Percentiles rank a stretch among this genome's conserved stretches.
These are phyloP conservation scores for Paragyromitra xinjiangensis DNA, from an alignment of 495 filamentous ascomycete species.

Conservation along the genomic window DNA sequence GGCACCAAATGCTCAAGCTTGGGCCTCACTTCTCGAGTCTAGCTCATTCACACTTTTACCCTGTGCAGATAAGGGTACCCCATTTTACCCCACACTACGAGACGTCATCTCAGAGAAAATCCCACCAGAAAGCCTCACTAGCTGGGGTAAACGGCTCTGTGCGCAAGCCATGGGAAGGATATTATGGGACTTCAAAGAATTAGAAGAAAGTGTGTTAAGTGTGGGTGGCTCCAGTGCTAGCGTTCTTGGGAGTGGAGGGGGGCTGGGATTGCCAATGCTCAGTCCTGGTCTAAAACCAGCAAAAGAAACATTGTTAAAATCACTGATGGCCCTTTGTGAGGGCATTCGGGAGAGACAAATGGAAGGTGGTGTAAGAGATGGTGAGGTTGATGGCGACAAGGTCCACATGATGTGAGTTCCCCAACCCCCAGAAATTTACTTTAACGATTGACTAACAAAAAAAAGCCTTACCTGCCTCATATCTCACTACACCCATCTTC, in stretches of 20 bases:
- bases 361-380: slow-evolving; percentile 38
- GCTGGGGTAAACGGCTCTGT: slow-evolving; percentile 57
- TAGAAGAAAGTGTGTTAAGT: slow-evolving; percentile 56
- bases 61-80: slow-evolving; percentile 38
- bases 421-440: not conserved
- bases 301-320: slow-evolving; percentile 52
- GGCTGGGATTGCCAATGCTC: slow-evolving; percentile 50
- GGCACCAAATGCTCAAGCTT: slow-evolving; percentile 55
- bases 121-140: slow-evolving; percentile 49
- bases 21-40: slow-evolving; percentile 51
- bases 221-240: slow-evolving; percentile 36
- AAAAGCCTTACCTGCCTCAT: slow-evolving; percentile 51
- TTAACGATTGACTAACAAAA: slow-evolving; percentile 26
- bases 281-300: slow-evolving; percentile 55
- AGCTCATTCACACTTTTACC: slow-evolving; percentile 18
- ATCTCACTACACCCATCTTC: slow-evolving; percentile 57
- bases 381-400: slow-evolving; percentile 52
- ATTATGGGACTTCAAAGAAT: slow-evolving; percentile 59
- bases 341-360: slow-evolving; percentile 41
- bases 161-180: slow-evolving; percentile 58
- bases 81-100: slow-evolving; percentile 55
- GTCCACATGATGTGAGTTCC: slow-evolving; percentile 54
- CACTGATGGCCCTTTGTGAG: slow-evolving; percentile 52
- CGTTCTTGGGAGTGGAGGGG: slow-evolving; percentile 26
- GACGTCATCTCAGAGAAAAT: slow-evolving; percentile 55